Evolutionary conservation across 257 asterid genomes (phyloP).

Genomic region (Ophiorrhiza pumila): DNA sequence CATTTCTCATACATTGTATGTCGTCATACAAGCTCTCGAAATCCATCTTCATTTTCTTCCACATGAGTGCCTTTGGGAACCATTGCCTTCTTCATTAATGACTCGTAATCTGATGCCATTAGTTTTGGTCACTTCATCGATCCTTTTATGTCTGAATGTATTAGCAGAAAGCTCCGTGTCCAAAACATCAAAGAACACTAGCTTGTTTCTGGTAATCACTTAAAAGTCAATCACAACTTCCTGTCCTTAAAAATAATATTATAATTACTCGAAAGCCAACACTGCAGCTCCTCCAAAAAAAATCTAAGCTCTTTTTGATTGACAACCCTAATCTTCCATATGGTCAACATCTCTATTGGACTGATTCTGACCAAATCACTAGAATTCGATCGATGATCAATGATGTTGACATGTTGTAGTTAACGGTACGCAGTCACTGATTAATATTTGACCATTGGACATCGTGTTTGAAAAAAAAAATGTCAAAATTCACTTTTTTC

Average conservation of each 20-base stretch:
- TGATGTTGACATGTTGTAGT: too few relatives aligned
- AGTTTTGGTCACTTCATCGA: slow-evolving; percentile 83
- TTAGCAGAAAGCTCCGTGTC: slow-evolving; percentile 86
- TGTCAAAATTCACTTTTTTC: too few relatives aligned
- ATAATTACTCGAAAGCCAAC: slow-evolving; percentile 75
- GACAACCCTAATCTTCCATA: slow-evolving; percentile 80
- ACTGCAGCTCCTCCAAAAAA: slow-evolving; percentile 78
- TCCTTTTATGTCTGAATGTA: slow-evolving; percentile 78
- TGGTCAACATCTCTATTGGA: too few relatives aligned
- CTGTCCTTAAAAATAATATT: slow-evolving; percentile 83
- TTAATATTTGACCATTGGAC: too few relatives aligned
- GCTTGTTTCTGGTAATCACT: slow-evolving; percentile 92
- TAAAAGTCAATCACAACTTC: slow-evolving; percentile 76
- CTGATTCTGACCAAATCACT: too few relatives aligned
- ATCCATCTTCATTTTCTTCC: slow-evolving; percentile 74
- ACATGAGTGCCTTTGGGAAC: slow-evolving; percentile 76
- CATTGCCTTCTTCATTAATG: slow-evolving; percentile 78
- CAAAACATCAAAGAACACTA: slow-evolving; percentile 89
- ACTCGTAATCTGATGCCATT: slow-evolving; percentile 65
- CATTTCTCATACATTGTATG: slow-evolving; percentile 95
- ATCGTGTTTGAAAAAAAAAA: too few relatives aligned
- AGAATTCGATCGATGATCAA: too few relatives aligned
- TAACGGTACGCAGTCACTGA: too few relatives aligned
- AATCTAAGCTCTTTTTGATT: slow-evolving; percentile 77
- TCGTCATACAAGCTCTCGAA: slow-evolving; percentile 83